Conservation (phyloP, 2,329 filamentous ascomycete genomes). For the Sporothrix pallida region DNA sequence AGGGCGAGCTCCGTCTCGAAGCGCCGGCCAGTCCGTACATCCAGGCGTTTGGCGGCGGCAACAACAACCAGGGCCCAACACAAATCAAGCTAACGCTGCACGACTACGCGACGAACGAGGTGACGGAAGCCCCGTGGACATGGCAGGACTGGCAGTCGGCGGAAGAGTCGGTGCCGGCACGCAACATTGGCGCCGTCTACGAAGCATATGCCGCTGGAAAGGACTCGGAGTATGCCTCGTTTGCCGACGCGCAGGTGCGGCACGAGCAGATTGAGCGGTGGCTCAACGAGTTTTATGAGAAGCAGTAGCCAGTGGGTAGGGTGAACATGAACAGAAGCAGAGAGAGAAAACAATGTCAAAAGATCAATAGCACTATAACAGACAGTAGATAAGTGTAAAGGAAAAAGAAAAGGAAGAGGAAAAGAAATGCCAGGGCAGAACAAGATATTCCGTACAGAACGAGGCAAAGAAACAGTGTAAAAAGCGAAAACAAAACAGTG, state of each 20-base stretch:
- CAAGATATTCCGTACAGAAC: conserved; percentile 11
- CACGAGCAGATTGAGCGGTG: conserved; percentile 53
- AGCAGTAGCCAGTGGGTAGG: not conserved
- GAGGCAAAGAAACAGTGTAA: not conserved
- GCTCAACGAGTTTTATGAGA: conserved; percentile 24
- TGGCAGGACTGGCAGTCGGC: conserved; percentile 53
- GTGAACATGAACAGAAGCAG: not conserved
- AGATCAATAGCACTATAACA: not conserved
- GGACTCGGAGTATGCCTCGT: conserved; percentile 44
- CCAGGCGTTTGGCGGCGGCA: conserved; percentile 39
- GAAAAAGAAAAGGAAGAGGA: not conserved
- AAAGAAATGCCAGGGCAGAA: not conserved
- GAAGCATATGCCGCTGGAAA: conserved; percentile 56
- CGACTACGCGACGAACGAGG: conserved; percentile 53
- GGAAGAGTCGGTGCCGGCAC: conserved; percentile 46
- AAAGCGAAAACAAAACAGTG: not conserved
- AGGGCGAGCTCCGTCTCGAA: conserved; percentile 52
- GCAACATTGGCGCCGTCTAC: conserved; percentile 62
- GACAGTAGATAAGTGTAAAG: not conserved
- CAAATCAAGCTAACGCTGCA: conserved; percentile 57
- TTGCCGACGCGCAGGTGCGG: conserved; percentile 53
- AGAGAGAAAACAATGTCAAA: conserved; percentile 1
- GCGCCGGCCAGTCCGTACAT: conserved; percentile 41
- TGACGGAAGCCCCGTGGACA: conserved; percentile 52
- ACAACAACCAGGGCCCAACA: conserved; percentile 48